These are phyloP conservation scores for Bipolaris bicolor DNA, from an alignment of 2,329 filamentous ascomycete genomes.

Conservation along the genomic window DNA sequence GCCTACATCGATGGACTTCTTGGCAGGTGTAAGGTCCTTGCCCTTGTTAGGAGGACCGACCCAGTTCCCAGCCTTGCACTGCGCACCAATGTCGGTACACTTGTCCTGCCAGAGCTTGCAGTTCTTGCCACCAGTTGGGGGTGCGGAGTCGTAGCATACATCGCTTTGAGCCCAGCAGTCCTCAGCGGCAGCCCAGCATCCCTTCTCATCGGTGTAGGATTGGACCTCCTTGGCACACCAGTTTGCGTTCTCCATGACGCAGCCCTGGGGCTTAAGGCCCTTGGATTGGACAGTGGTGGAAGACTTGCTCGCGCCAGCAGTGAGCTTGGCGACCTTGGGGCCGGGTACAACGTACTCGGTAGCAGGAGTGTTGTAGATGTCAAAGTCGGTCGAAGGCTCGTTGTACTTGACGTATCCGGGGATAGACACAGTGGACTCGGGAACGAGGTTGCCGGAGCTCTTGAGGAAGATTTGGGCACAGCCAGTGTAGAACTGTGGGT, in stretches of 20 bases:
- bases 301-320: conserved; percentile 19
- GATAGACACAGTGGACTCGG: conserved; percentile 65
- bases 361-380: conserved; percentile 63
- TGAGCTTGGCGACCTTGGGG: conserved; percentile 60
- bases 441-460: conserved; percentile 55
- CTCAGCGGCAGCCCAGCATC: conserved; percentile 62
- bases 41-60: conserved; percentile 54
- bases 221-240: conserved; percentile 71
- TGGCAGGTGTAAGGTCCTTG: conserved; percentile 46
- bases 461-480: conserved; percentile 74
- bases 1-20: conserved; percentile 41
- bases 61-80: conserved; percentile 52
- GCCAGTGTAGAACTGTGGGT: conserved; percentile 73
- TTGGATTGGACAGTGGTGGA: conserved; percentile 47
- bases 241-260: conserved; percentile 71
- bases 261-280: conserved; percentile 62
- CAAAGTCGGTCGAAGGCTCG: conserved; percentile 65
- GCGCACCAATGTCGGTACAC: conserved; percentile 58
- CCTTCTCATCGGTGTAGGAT: conserved; percentile 60
- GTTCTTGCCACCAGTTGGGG: conserved; percentile 64
- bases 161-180: conserved; percentile 63
- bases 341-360: conserved; percentile 63
- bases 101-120: conserved; percentile 69
- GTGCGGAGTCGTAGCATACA: conserved; percentile 64
- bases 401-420: conserved; percentile 66